These are phyloP conservation scores for Pyrrhoderma lamaoense DNA, from an alignment of 1,284 basidiomycete genomes.

Conservation along the genomic window DNA sequence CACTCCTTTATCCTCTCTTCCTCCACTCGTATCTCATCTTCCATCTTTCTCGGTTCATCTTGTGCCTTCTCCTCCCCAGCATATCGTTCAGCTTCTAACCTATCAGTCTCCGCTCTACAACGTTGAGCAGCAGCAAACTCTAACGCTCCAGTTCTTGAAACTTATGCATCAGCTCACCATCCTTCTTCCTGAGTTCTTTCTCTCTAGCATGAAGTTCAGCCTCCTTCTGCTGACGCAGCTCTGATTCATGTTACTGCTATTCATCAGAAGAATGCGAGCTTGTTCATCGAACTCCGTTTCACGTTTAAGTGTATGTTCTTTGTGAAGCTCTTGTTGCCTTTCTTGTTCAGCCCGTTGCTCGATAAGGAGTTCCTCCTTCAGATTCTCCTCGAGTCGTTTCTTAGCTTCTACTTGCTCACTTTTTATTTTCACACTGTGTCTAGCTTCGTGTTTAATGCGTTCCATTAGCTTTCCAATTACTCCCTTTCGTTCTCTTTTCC, in stretches of 20 bases:
- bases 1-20: constrained; percentile 10
- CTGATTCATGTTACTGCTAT: constrained; percentile 1
- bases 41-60: constrained; percentile 6
- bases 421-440: not conserved
- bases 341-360: not conserved
- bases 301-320: not conserved
- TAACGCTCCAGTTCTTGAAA: constrained; percentile 3
- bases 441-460: constrained; percentile 3
- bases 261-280: not conserved
- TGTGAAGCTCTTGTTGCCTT: not conserved
- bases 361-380: not conserved
- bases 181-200: constrained; percentile 3
- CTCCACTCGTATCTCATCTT: constrained; percentile 2
- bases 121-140: constrained; percentile 6
- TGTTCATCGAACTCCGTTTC: constrained; percentile 3
- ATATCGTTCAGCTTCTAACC: not conserved
- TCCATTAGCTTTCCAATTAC: constrained; percentile 1
- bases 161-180: not conserved
- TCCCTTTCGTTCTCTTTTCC: not conserved
- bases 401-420: not conserved
- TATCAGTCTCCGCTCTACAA: constrained; percentile 1
- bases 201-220: constrained; percentile 1
- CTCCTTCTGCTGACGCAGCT: not conserved
- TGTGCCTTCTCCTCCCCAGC: constrained; percentile 1
- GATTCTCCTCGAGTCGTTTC: not conserved